Conservation (phyloP, 1,284 basidiomycete genomes). For the Porogramme epimiltina region DNA sequence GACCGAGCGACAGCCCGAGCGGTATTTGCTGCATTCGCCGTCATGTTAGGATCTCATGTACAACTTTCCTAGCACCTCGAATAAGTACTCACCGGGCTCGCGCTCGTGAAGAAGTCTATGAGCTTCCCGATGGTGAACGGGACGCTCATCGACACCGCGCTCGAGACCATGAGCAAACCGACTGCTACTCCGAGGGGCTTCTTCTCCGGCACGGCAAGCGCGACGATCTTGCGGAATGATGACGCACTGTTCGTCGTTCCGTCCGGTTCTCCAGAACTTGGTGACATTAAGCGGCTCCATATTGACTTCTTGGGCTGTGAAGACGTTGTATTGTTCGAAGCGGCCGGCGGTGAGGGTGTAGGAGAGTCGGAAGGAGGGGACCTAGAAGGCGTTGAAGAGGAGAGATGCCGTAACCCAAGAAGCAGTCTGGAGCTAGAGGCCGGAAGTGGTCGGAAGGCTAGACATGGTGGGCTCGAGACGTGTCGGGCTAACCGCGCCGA, state of each 20-base stretch:
- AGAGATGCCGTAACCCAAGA: constrained; percentile 5
- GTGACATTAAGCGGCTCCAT: constrained; percentile 40
- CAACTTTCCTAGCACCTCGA: constrained; percentile 12
- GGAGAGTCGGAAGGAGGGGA: background rate
- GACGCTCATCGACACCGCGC: constrained; percentile 85
- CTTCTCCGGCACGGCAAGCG: constrained; percentile 79
- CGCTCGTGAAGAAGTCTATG: constrained; percentile 87
- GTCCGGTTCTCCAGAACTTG: constrained; percentile 33
- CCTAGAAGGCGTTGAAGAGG: constrained; percentile 2
- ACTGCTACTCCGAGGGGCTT: constrained; percentile 75
- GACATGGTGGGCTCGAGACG: constrained; percentile 17
- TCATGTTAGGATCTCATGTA: constrained; percentile 4
- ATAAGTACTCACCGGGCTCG: constrained; percentile 60
- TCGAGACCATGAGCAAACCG: constrained; percentile 67
- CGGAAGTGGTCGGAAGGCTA: background rate
- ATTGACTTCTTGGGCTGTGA: constrained; percentile 37
- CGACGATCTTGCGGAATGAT: constrained; percentile 73
- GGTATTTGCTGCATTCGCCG: constrained; percentile 63
- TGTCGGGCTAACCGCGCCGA: constrained; percentile 14
- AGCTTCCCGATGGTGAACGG: constrained; percentile 90
- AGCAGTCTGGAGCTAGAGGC: background rate
- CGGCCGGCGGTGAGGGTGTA: background rate
- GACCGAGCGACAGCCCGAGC: constrained; percentile 74
- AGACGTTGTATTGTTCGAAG: constrained; percentile 1
- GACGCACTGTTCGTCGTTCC: constrained; percentile 40